Evolutionary conservation across 108 stramenopile genomes (phyloP).

Genomic region (Pseudonitzschia multiseries): DNA sequence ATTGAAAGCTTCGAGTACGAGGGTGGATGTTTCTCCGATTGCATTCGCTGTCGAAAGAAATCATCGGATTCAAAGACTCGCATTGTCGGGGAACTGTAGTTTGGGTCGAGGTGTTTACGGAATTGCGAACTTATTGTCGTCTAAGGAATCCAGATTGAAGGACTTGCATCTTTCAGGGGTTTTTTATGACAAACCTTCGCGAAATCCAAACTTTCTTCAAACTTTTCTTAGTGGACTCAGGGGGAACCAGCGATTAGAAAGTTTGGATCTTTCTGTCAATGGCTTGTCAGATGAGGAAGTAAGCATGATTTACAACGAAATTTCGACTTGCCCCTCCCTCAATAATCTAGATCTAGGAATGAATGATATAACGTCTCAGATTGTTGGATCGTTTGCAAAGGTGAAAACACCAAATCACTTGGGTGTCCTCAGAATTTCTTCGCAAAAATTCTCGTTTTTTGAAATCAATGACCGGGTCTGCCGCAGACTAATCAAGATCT

Average conservation of each 20-base stretch:
- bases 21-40: constrained; percentile 2
- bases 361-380: constrained; percentile 15
- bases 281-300: constrained; percentile 9
- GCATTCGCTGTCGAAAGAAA: constrained; percentile 12
- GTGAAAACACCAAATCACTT: background rate
- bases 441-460: constrained; percentile 15
- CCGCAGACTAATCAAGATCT: constrained; percentile 2
- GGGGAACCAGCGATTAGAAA: constrained; percentile 6
- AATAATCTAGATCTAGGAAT: constrained; percentile 16
- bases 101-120: constrained; percentile 6
- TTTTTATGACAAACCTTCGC: constrained; percentile 4
- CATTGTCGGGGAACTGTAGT: constrained; percentile 15
- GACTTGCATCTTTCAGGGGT: constrained; percentile 16
- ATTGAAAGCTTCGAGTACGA: constrained; percentile 4
- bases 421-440: constrained; percentile 6
- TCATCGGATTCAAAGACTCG: constrained; percentile 4
- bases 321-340: background rate
- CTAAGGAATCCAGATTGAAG: constrained; percentile 3
- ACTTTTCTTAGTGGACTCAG: constrained; percentile 6
- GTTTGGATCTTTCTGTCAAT: constrained; percentile 19
- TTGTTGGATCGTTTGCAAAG: constrained; percentile 9
- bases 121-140: constrained; percentile 2
- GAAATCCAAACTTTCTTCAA: background rate
- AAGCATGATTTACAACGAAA: constrained; percentile 1
- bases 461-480: constrained; percentile 14